Percentiles rank a stretch among this genome's conserved stretches.
Evolutionary conservation across 495 filamentous ascomycete genomes (phyloP).

Genomic region (Parachaetomium inaequale): DNA sequence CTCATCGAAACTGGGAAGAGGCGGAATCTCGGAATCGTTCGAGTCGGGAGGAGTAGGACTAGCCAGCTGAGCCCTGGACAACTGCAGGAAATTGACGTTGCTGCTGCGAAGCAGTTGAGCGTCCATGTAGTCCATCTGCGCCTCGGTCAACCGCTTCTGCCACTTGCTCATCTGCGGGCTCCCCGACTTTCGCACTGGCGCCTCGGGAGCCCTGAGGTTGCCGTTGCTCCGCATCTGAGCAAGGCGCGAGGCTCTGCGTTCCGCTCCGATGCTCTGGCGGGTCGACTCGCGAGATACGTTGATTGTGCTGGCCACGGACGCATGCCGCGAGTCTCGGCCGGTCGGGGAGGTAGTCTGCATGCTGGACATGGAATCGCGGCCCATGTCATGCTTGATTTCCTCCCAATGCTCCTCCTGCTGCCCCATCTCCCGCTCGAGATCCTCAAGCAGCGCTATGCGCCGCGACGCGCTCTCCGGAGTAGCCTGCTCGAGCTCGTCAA

Average conservation of each 20-base stretch:
- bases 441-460: conserved; percentile 45
- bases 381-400: conserved; percentile 45
- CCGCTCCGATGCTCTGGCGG: conserved; percentile 29
- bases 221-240: conserved; percentile 30
- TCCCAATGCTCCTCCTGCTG: conserved; percentile 50
- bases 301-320: conserved; percentile 22
- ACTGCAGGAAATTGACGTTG: conserved; percentile 39
- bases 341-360: conserved; percentile 35
- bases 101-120: conserved; percentile 36
- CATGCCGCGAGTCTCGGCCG: conserved; percentile 26
- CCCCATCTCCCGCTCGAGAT: conserved; percentile 53
- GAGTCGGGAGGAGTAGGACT: conserved; percentile 52
- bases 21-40: conserved; percentile 27
- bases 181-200: conserved; percentile 17
- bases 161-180: conserved; percentile 27
- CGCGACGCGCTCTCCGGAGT: conserved; percentile 33
- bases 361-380: conserved; percentile 47
- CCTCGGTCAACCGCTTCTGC: conserved; percentile 38
- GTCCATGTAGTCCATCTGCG: conserved; percentile 45
- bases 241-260: conserved; percentile 37
- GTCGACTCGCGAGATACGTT: conserved; percentile 20
- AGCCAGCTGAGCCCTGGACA: conserved; percentile 41
- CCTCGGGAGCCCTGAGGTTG: conserved; percentile 24
- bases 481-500: conserved; percentile 36
- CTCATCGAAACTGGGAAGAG: conserved; percentile 19